These are phyloP conservation scores for Vitis hybrid DNA, from an alignment of 177 flowering plant genomes.

Conservation along the genomic window DNA sequence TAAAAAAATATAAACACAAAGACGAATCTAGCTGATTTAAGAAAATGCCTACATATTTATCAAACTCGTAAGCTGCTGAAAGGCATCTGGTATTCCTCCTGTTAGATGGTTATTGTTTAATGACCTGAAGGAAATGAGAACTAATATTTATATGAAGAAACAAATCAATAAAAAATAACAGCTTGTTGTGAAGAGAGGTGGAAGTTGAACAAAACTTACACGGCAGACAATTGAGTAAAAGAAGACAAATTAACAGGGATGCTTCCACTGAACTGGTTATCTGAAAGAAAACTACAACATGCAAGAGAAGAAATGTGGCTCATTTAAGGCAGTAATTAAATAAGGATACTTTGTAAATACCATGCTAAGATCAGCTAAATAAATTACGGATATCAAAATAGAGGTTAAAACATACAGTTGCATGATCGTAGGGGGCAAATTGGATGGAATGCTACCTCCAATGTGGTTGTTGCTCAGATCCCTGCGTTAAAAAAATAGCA, in stretches of 20 bases:
- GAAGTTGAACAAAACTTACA: constrained; percentile 35
- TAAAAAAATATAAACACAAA: neutral
- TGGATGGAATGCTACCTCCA: constrained; percentile 73
- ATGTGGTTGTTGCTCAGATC: constrained; percentile 79
- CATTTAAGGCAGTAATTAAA: too few species aligned
- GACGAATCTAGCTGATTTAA: neutral
- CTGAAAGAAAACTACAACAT: constrained; percentile 44
- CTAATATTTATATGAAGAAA: neutral
- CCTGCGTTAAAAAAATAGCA: constrained; percentile 27
- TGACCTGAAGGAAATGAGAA: constrained; percentile 33
- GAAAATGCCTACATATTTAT: constrained; percentile 40
- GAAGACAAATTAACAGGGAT: constrained; percentile 42
- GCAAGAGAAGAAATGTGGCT: constrained; percentile 4
- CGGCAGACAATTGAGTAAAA: constrained; percentile 32
- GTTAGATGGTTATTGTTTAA: constrained; percentile 44
- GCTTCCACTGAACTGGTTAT: constrained; percentile 52
- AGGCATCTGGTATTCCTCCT: constrained; percentile 59
- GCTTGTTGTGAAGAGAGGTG: neutral
- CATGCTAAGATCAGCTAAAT: neutral
- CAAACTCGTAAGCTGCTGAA: constrained; percentile 37
- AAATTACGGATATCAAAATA: neutral
- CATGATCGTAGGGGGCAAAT: constrained; percentile 48
- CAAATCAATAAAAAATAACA: neutral
- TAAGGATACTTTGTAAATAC: too few species aligned
- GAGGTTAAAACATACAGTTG: constrained; percentile 42